Conservation (phyloP, 2,329 filamentous ascomycete species). For the Neofusicoccum parvum region DNA sequence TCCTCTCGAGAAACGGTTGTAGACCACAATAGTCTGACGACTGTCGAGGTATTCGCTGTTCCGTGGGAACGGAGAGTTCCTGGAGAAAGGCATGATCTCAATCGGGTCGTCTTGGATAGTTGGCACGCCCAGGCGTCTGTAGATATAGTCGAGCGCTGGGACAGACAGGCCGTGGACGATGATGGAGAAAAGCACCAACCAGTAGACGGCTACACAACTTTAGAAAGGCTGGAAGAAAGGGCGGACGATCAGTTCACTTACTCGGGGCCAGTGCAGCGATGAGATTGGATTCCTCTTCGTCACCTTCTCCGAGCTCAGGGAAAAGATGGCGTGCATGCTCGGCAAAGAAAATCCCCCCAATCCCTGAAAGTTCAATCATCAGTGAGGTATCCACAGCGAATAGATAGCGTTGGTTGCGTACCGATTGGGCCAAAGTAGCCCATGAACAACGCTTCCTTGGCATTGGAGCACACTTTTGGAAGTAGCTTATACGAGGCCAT, state of each 20-base stretch:
- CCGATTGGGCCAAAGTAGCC: conserved; percentile 55
- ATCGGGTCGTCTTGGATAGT: neutral
- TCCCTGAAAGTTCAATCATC: conserved; percentile 32
- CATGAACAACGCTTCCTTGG: conserved; percentile 63
- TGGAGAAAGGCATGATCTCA: neutral
- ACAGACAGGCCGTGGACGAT: conserved; percentile 54
- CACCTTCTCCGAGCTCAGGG: conserved; percentile 43
- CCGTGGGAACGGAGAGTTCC: neutral
- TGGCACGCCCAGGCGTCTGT: conserved; percentile 42
- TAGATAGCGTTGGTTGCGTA: conserved; percentile 18
- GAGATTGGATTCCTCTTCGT: conserved; percentile 44
- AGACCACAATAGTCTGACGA: conserved; percentile 27
- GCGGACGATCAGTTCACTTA: neutral
- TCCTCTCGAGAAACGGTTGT: too few species aligned
- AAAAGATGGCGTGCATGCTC: conserved; percentile 50
- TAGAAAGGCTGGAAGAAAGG: neutral
- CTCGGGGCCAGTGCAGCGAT: conserved; percentile 42
- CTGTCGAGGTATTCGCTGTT: neutral
- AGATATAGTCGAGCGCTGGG: conserved; percentile 46
- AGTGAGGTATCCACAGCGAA: neutral
- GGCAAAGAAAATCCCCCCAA: conserved; percentile 50
- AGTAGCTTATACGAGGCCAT: conserved; percentile 59
- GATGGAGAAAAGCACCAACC: conserved; percentile 50
- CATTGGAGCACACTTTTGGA: conserved; percentile 54
- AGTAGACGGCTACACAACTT: conserved; percentile 43